Conservation (phyloP, 1,284 basidiomycete genomes). For the Naganishia sp. region DNA sequence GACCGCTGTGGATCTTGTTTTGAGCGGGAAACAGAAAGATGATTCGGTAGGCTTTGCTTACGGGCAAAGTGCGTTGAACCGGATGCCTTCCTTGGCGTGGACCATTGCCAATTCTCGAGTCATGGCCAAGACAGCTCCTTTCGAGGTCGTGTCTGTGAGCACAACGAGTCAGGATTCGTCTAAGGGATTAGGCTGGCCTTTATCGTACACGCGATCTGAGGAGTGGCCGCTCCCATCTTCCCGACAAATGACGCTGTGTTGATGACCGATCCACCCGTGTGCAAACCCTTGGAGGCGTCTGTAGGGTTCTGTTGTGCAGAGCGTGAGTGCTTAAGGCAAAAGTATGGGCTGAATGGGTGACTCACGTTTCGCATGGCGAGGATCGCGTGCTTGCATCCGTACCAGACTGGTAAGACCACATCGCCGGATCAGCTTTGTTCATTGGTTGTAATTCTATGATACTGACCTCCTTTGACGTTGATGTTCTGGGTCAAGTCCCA, state of each 20-base stretch:
- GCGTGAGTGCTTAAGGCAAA: neutral
- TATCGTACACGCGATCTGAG: constrained; percentile 85
- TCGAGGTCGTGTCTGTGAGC: constrained; percentile 54
- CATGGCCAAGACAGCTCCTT: constrained; percentile 96
- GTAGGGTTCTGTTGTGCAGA: constrained; percentile 65
- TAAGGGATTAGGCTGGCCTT: neutral
- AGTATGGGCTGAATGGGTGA: neutral
- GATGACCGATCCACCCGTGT: constrained; percentile 87
- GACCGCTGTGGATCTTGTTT: constrained; percentile 64
- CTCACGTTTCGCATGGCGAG: constrained; percentile 76
- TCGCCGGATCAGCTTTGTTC: neutral
- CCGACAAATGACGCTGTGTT: constrained; percentile 95
- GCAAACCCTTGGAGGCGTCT: constrained; percentile 76
- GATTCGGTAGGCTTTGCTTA: constrained; percentile 56
- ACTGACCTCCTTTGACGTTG: constrained; percentile 77
- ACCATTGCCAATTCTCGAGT: constrained; percentile 96
- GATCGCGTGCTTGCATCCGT: constrained; percentile 95
- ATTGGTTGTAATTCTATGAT: too few relatives aligned
- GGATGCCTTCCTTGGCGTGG: constrained; percentile 92
- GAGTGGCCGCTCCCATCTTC: constrained; percentile 88
- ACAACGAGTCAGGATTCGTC: neutral
- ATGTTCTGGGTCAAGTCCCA: constrained; percentile 93
- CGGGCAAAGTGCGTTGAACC: constrained; percentile 94
- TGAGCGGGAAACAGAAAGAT: constrained; percentile 18
- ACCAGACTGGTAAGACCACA: constrained; percentile 70